These are phyloP conservation scores for Chondrostereum purpureum DNA, from an alignment of 1,284 basidiomycete genomes.

Conservation along the genomic window DNA sequence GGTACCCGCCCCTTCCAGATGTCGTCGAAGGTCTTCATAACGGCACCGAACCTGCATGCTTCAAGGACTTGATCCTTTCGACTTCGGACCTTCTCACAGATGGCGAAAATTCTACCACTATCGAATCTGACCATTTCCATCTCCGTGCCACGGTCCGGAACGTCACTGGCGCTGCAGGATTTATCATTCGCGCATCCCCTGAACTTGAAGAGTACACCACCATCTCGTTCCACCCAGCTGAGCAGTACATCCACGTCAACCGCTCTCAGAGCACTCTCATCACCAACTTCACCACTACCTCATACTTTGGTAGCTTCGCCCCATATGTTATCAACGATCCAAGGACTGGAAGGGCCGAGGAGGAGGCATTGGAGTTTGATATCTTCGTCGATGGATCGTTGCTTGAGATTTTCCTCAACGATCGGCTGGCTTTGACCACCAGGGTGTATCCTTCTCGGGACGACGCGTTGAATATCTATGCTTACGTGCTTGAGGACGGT, in stretches of 20 bases:
- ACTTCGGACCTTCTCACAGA: too few species aligned
- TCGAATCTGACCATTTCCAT: neutral
- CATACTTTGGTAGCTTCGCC: neutral
- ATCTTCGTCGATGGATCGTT: conserved; percentile 1
- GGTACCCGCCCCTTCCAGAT: conserved; percentile 2
- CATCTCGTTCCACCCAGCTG: neutral
- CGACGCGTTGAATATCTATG: neutral
- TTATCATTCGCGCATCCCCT: conserved; percentile 1
- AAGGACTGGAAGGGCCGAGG: neutral
- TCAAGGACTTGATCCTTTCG: neutral
- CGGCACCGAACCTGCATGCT: neutral
- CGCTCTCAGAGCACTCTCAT: neutral
- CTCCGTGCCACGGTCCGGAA: neutral
- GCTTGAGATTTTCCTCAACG: neutral
- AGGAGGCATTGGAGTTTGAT: neutral
- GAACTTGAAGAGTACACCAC: neutral
- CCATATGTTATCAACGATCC: too few species aligned
- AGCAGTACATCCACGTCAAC: neutral
- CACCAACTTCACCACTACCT: neutral
- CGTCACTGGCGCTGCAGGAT: neutral
- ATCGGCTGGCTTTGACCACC: neutral
- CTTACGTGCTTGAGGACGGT: neutral
- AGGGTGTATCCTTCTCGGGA: neutral
- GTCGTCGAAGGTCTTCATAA: neutral
- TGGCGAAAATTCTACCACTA: neutral